These are phyloP conservation scores for Adiantum capillusveneris DNA, from an alignment of 75 land plant species.

Conservation along the genomic window DNA sequence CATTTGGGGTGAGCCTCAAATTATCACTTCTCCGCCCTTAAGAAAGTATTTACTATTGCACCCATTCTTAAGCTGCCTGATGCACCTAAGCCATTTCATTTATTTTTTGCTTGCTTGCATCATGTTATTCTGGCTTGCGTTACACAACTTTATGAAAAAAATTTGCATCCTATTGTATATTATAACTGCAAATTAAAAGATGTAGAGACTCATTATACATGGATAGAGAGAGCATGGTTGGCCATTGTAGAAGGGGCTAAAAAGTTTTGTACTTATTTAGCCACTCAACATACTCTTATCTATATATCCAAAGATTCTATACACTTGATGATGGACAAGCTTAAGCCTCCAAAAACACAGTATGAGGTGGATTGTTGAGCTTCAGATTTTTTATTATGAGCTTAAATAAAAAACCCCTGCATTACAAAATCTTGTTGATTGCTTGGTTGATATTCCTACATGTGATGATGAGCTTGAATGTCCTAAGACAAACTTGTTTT, in stretches of 20 bases:
- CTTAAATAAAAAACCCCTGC: no score
- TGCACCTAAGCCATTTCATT: background rate
- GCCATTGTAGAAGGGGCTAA: slow-evolving; percentile 2
- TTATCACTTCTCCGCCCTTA: no score
- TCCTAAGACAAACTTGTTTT: no score
- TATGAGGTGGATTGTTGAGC: no score
- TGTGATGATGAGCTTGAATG: no score
- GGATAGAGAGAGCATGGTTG: slow-evolving; percentile 3
- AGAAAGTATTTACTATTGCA: no score
- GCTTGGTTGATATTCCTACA: no score
- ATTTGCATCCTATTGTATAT: background rate
- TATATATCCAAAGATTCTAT: background rate
- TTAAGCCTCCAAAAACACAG: no score
- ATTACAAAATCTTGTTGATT: no score
- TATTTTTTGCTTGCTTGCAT: slow-evolving; percentile 1
- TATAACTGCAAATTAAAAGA: background rate
- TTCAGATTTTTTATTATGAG: no score
- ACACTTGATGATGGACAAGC: no score
- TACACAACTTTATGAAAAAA: slow-evolving; percentile 3
- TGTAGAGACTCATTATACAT: slow-evolving; percentile 4
- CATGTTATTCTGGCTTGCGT: background rate
- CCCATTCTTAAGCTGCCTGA: no score
- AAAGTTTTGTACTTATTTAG: background rate
- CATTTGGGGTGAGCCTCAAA: slow-evolving; percentile 5
- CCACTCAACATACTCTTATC: background rate